Conservation (phyloP, 2,329 filamentous ascomycete genomes). For the Calycina herbarum region DNA sequence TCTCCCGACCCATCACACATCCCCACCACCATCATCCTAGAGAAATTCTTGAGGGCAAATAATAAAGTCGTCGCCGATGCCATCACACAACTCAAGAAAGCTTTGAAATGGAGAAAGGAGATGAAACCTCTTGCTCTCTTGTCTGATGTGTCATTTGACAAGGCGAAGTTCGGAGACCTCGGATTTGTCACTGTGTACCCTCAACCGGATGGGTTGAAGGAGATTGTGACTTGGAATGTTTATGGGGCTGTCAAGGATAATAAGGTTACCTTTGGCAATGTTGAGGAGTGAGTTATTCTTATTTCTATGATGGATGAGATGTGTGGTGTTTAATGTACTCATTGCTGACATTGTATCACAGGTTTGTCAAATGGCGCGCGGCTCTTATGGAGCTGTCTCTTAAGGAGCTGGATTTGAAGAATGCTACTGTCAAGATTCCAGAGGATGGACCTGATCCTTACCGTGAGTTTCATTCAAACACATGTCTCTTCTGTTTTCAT, state of each 20-base stretch:
- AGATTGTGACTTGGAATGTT: conserved; percentile 88
- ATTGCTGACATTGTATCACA: conserved; percentile 39
- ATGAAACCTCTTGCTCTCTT: conserved; percentile 69
- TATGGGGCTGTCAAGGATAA: conserved; percentile 86
- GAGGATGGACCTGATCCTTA: conserved; percentile 76
- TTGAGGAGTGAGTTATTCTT: conserved; percentile 64
- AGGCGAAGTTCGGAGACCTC: conserved; percentile 71
- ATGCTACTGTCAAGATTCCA: conserved; percentile 62
- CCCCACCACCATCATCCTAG: conserved; percentile 79
- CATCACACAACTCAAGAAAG: conserved; percentile 74
- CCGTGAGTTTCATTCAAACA: conserved; percentile 45
- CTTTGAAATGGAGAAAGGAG: conserved; percentile 79
- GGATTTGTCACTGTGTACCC: conserved; percentile 79
- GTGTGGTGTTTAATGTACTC: not conserved
- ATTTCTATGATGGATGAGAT: not conserved
- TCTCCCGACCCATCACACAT: conserved; percentile 50
- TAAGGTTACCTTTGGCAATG: conserved; percentile 76
- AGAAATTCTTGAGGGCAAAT: conserved; percentile 94
- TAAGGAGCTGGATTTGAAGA: conserved; percentile 67
- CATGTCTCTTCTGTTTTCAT: not conserved
- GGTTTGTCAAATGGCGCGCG: conserved; percentile 87
- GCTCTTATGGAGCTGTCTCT: conserved; percentile 88
- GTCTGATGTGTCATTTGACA: conserved; percentile 60
- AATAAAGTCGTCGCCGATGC: conserved; percentile 72
- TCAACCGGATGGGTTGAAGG: conserved; percentile 51